Base-by-base conservation (phyloP, 225 moss, liverwort and hornwort species). In the Pseudoscleropodium purum region DNA sequence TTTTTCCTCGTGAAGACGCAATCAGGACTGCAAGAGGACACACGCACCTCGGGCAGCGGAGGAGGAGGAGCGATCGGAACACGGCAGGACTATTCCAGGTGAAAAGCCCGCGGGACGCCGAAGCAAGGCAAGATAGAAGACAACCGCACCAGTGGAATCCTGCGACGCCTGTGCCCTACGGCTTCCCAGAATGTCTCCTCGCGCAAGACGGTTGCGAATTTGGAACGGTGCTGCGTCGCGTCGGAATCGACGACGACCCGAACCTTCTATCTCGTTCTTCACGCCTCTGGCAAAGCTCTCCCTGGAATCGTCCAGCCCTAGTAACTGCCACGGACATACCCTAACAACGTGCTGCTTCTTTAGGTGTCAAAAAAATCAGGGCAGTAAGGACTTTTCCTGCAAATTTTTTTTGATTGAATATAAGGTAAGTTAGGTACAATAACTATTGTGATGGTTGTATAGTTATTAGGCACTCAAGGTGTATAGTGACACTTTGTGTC, bases 21-120 rank as follows among this genome's bases (percentile, higher is more conserved):
- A 87, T 19, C 16, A 63, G 66, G 59, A 39, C 61, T 10, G 57
- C 33, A 51, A 60, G 73, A 60, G n/a, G 8, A 52, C 83, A 49
- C 27, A 86, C 84, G 56, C 80, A 91, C 88, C 88, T 83, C 27
- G 84, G 31, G 43, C 31, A 47, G 72, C 61, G 72, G 81, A 54
- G 67, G 2, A 70, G 81, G 34, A 78, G 84, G 36, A 72, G 70
- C 88, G 87, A 93, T 88, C 93, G 72, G 85, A 70, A 84, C 80
- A 68, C 79, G 33, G 69, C 88, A 94, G 81, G 94, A 84, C 94
- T 92, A 90, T 94, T 94, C 94, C 87, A 81, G 78, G 61, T 88
- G 94, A 87, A 94, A 92, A 91, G 88, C 64, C 90, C 70, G 41
- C 43, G 56, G 80, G 18, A 72, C 39, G 64, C 21, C 27, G 63